These are phyloP conservation scores for Dictyostelium purpureum DNA, from an alignment of 78 protist genomes.

Conservation along the genomic window DNA sequence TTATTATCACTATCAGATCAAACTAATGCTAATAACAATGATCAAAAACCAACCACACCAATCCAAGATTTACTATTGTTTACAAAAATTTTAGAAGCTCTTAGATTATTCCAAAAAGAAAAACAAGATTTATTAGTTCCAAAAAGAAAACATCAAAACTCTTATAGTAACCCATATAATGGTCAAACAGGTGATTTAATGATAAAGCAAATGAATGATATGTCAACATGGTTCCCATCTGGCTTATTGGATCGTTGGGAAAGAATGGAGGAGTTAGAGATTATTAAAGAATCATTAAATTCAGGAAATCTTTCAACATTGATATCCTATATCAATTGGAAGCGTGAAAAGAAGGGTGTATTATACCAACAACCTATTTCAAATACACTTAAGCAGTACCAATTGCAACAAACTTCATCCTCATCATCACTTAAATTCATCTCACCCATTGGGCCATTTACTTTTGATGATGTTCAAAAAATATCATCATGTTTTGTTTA, in stretches of 20 bases:
- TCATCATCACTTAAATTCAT: slow-evolving; percentile 15
- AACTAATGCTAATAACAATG: not conserved
- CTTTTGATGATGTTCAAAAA: slow-evolving; percentile 19
- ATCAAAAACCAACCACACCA: slow-evolving; percentile 1
- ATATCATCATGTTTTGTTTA: slow-evolving; percentile 50
- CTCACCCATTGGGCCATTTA: slow-evolving; percentile 35
- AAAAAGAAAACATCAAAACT: not conserved
- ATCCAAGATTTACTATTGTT: slow-evolving; percentile 59
- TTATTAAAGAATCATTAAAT: slow-evolving; percentile 46
- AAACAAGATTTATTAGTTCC: slow-evolving; percentile 6
- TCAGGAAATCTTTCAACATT: slow-evolving; percentile 24
- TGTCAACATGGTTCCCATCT: slow-evolving; percentile 29
- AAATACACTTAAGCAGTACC: not conserved
- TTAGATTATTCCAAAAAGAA: slow-evolving; percentile 63
- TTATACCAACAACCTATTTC: not conserved
- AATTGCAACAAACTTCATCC: not conserved
- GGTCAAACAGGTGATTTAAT: not conserved
- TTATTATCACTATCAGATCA: not conserved
- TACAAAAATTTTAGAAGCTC: slow-evolving; percentile 59
- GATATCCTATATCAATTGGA: slow-evolving; percentile 62
- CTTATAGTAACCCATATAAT: not conserved
- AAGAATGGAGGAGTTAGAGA: slow-evolving; percentile 66
- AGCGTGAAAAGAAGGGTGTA: slow-evolving; percentile 40
- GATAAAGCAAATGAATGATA: slow-evolving; percentile 25
- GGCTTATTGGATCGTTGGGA: slow-evolving; percentile 51